phyloP scores from a whole-genome alignment of 23 red algal species.

The Gracilaria caudata region DNA sequence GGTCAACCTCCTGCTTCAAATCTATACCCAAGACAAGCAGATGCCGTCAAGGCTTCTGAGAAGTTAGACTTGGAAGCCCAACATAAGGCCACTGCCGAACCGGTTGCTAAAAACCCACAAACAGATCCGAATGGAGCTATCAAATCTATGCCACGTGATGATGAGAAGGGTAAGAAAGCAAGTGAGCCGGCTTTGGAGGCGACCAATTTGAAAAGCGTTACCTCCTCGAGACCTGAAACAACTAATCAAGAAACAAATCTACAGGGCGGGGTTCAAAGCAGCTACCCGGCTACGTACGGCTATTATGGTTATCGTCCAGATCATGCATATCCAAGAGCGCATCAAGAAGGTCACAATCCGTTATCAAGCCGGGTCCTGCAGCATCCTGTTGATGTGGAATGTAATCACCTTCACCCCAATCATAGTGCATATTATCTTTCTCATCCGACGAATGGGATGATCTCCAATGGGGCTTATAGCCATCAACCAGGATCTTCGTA shows the following conservation, averaged over 20 bases:
- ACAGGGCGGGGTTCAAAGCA: not conserved
- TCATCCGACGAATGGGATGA: slow-evolving; percentile 3
- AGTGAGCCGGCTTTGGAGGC: not conserved
- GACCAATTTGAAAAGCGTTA: not conserved
- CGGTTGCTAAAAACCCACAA: not conserved
- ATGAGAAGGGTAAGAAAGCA: not conserved
- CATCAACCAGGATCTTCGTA: slow-evolving; percentile 20
- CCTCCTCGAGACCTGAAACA: not conserved
- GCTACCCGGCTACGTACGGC: slow-evolving; percentile 16
- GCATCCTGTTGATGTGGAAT: slow-evolving; percentile 14
- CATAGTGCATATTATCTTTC: slow-evolving; percentile 26
- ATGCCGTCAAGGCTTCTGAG: not conserved
- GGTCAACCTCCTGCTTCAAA: not conserved
- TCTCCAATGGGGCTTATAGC: slow-evolving; percentile 20
- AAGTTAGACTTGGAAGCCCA: not conserved
- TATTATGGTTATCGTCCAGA: slow-evolving; percentile 38
- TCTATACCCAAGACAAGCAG: not conserved
- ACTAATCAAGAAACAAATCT: not conserved
- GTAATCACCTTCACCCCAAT: slow-evolving; percentile 17
- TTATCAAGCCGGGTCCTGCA: slow-evolving; percentile 6
- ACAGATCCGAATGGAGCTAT: not conserved
- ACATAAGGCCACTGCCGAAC: too few relatives aligned
- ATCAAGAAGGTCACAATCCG: slow-evolving; percentile 12
- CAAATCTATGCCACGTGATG: not conserved
- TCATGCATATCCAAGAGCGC: slow-evolving; percentile 11